phyloP scores from a whole-genome alignment of 257 asterid genomes.

The Orobanche coerulescens region DNA sequence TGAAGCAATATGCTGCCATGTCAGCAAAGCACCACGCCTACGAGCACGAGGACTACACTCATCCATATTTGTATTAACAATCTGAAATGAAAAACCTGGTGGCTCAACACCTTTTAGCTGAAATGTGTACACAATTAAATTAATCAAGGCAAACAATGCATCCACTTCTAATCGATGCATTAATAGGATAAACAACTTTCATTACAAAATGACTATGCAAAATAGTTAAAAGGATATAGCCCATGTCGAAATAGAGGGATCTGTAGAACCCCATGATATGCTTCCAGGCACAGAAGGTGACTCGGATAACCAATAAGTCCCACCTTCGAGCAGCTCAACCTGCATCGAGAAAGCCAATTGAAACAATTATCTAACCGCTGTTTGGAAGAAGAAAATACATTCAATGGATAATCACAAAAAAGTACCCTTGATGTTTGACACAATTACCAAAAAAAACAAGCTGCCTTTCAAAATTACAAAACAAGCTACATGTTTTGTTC shows the following conservation, averaged over 20 bases:
- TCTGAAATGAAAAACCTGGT: slow-evolving; percentile 90
- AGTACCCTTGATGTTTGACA: too few relatives aligned
- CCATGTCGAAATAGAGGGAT: slow-evolving; percentile 92
- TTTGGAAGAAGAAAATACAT: not conserved
- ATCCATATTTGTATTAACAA: slow-evolving; percentile 93
- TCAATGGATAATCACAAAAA: too few relatives aligned
- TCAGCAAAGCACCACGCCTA: slow-evolving; percentile 92
- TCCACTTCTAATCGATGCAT: slow-evolving; percentile 3
- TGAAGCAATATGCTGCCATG: slow-evolving; percentile 99
- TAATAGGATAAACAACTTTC: slow-evolving; percentile 1
- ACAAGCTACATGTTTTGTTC: too few relatives aligned
- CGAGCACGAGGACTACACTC: slow-evolving; percentile 92
- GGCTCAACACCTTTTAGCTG: slow-evolving; percentile 96
- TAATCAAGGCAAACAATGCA: slow-evolving; percentile 36
- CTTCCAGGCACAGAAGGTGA: slow-evolving; percentile 99
- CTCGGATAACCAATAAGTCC: slow-evolving; percentile 97
- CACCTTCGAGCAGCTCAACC: slow-evolving; percentile 96
- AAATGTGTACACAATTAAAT: slow-evolving; percentile 85
- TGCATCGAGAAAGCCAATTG: slow-evolving; percentile 27
- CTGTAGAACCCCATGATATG: slow-evolving; percentile 90
- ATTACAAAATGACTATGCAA: not conserved
- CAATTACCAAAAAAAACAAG: too few relatives aligned
- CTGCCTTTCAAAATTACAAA: too few relatives aligned
- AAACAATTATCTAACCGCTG: slow-evolving; percentile 2
- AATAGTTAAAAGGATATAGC: slow-evolving; percentile 77